Evolutionary conservation across 2,329 filamentous ascomycete species (phyloP), one percentile per base, ranked within the genome.

Genomic region (Helotiales sp.): DNA sequence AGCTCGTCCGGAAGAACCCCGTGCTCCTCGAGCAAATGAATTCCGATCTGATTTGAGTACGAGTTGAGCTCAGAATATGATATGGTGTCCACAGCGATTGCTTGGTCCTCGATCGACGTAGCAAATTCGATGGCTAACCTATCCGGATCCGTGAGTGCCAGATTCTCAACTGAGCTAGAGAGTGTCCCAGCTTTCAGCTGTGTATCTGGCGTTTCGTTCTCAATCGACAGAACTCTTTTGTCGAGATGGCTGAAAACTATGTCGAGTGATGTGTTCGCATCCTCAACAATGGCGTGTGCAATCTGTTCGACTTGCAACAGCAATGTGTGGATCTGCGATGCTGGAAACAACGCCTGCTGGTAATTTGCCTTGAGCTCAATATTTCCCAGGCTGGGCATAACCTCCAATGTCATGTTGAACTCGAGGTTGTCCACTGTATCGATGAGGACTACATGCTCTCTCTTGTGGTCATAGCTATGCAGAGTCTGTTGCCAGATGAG

Each of bases 401-500:
- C 82, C 75, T 97, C 93, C 6, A 97, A 76, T 2, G 94, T 84
- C 1, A 96, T 75, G 64, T 87, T 88, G 49, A 92, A 93, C 75
- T 97, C 93, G 6, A 96, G 81, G 24, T 87, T 86, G 75, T 97
- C 94, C 5, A 84, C 78, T 61, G 91, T 88, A 28, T 85, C 83
- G 0, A 86, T 76, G 63, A 93, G 82, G 10, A 74, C 77, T 0
- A 95, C 80, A 1, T 76, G 40, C 2, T 78, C 72, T 0, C 70
- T 67, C 69, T 73, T 72, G 73, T 80, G 75, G 3, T 75, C 69
- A n/a, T 75, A 70, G 2, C 71, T 69, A 30, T 81, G 79, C 1
- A 91, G 80, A 0, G 89, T 91, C 75, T 97, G 90, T 73, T 97
- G 94, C 83, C 94, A 97, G 0, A 94, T 89, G 73, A 97, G 90